phyloP scores from a whole-genome alignment of 2,329 filamentous ascomycete genomes.

The Chaetomium sp. region DNA sequence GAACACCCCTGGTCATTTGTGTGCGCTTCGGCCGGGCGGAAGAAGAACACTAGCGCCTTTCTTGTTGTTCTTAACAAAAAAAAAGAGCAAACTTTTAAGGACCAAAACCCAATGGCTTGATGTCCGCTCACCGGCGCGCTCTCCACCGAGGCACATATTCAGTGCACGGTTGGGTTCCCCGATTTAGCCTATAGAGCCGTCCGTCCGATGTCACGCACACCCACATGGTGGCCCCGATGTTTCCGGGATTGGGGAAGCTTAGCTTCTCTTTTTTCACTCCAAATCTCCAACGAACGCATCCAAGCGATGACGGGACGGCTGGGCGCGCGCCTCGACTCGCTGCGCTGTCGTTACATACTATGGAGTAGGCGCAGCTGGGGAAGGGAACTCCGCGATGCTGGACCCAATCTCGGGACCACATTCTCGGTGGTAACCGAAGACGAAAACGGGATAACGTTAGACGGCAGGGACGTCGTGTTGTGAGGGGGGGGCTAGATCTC shows the following conservation, averaged over 20 bases:
- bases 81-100: conserved; percentile 1
- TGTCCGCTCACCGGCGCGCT: too few relatives aligned
- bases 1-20: background rate
- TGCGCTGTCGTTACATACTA: too few relatives aligned
- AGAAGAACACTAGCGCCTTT: background rate
- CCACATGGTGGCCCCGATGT: background rate
- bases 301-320: background rate
- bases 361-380: too few relatives aligned
- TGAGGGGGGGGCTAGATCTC: too few relatives aligned
- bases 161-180: background rate
- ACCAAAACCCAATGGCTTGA: background rate
- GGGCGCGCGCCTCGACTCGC: background rate
- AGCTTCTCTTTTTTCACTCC: background rate
- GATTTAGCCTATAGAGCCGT: conserved; percentile 18
- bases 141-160: too few relatives aligned
- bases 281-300: background rate
- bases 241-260: conserved; percentile 3
- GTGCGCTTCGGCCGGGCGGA: conserved; percentile 1
- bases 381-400: too few relatives aligned
- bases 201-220: conserved; percentile 13
- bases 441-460: too few relatives aligned
- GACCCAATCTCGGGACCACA: too few relatives aligned
- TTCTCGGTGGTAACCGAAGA: too few relatives aligned
- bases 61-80: background rate
- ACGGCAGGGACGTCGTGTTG: too few relatives aligned